Percentiles rank a stretch among this genome's conserved stretches.
Evolutionary conservation across 805 yeast genomes (phyloP).

Genomic region (Clavispora asparagi): DNA sequence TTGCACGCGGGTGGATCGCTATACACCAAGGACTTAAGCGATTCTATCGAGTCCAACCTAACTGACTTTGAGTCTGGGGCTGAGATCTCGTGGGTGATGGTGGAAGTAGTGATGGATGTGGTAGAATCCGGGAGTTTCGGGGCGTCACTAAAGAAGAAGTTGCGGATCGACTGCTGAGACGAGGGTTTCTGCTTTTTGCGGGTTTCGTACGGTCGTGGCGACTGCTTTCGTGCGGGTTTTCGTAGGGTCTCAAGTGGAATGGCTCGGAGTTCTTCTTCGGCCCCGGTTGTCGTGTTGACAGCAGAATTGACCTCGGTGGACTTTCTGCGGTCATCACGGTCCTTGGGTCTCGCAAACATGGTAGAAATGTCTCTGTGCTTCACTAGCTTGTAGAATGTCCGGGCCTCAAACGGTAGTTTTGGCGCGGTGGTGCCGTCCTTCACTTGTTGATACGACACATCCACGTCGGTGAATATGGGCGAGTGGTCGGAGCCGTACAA

Average conservation of each 20-base stretch:
- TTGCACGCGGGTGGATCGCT: slow-evolving; percentile 24
- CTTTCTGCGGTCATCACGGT: no score
- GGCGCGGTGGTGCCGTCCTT: background rate
- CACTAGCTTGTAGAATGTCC: slow-evolving; percentile 14
- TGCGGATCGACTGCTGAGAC: slow-evolving; percentile 20
- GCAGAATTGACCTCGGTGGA: no score
- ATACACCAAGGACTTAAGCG: slow-evolving; percentile 10
- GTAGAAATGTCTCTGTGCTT: slow-evolving; percentile 29
- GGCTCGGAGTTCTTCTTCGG: no score
- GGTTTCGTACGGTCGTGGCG: slow-evolving; percentile 13
- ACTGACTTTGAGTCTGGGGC: background rate
- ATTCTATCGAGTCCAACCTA: background rate
- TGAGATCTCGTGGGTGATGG: no score
- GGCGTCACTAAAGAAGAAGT: slow-evolving; percentile 17
- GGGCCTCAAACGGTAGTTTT: slow-evolving; percentile 19
- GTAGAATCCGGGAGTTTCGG: background rate
- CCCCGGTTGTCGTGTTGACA: no score
- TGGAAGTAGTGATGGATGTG: no score
- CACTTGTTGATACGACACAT: slow-evolving; percentile 10
- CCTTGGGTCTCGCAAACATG: slow-evolving; percentile 16
- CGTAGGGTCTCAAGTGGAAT: no score
- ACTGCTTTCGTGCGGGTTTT: background rate
- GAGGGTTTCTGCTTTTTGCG: slow-evolving; percentile 12
- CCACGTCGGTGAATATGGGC: slow-evolving; percentile 74
- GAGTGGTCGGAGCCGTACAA: slow-evolving; percentile 92